Evolutionary conservation across 2,329 filamentous ascomycete species (phyloP).

Genomic region (Clarireedia hainanense): DNA sequence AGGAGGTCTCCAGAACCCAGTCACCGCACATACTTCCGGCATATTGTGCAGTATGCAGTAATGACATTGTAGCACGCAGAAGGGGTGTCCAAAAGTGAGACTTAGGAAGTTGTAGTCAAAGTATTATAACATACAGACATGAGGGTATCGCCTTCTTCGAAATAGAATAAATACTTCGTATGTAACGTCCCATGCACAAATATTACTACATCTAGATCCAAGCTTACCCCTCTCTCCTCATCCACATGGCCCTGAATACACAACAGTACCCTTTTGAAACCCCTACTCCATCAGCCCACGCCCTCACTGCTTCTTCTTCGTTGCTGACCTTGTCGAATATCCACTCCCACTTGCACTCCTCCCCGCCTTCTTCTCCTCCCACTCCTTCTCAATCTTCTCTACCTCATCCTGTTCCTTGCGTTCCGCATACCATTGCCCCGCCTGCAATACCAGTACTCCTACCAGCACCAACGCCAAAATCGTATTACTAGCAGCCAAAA

Average conservation of each 20-base stretch:
- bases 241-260: background rate
- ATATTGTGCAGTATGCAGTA: too few species aligned
- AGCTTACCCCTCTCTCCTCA: background rate
- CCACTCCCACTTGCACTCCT: slow-evolving; percentile 10
- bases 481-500: slow-evolving; percentile 89
- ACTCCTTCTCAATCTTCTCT: slow-evolving; percentile 51
- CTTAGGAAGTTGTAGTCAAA: too few species aligned
- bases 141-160: background rate
- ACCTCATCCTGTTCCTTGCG: slow-evolving; percentile 80
- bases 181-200: background rate
- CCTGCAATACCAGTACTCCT: slow-evolving; percentile 86
- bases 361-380: slow-evolving; percentile 37
- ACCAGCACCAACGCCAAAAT: slow-evolving; percentile 89
- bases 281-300: background rate
- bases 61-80: too few species aligned
- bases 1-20: too few species aligned
- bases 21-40: too few species aligned
- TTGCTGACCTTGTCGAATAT: slow-evolving; percentile 23
- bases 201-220: background rate
- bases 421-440: slow-evolving; percentile 98
- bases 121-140: too few species aligned
- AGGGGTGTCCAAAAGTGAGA: too few species aligned
- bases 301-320: slow-evolving; percentile 31
- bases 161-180: background rate
- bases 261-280: background rate